Evolutionary conservation across 805 yeast genomes (phyloP), one percentile per base, ranked within the genome.

Genomic region (Candida takata): DNA sequence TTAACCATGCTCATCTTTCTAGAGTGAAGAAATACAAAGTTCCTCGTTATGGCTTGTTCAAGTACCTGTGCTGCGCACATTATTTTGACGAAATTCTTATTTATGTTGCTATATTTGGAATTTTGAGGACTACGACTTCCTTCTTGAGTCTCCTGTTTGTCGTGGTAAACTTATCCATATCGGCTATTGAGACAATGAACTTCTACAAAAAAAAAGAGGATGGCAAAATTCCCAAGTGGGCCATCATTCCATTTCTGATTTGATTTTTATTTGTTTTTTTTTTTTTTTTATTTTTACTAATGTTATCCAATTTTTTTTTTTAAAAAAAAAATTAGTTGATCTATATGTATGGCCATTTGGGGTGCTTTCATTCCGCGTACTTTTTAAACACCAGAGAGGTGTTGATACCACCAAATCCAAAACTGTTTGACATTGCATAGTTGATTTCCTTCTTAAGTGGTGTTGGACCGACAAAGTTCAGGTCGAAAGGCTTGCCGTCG

Each of bases 351-450:
- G 15, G n/a, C 23, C 10, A 11, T 5, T 32, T 9, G 25, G n/a
- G n/a, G n/a, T n/a, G n/a, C n/a, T n/a, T n/a, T 40, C 26, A 37
- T 27, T 33, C 35, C 5, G 10, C 18, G 31, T 42, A 59, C 41
- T 60, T 65, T 23, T 64, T 62, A 44, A 79, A 72, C 29, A 78
- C 67, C 3, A 92, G 51, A 3, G 94, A 71, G 6, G 94, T 80
- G 57, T 92, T 92, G 5, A 94, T 85, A 8, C 99, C 99, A 7
- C 99, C 99, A 62, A 92, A 92, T 1, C 98, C 99, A 61, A 94
- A 90, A 48, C 96, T 85, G 52, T 92, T 92, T 32, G 86, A 75
- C 48, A 92, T 42, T 0, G 90, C 97, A 44, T 72, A 68, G 4
- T 69, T 50, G 4, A 83, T 54, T 3, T 56, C 48, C 17, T 56